Evolutionary conservation across 1,284 basidiomycete species (phyloP), one percentile per base, ranked within the genome.

Genomic region (Polyporus tsugae): DNA sequence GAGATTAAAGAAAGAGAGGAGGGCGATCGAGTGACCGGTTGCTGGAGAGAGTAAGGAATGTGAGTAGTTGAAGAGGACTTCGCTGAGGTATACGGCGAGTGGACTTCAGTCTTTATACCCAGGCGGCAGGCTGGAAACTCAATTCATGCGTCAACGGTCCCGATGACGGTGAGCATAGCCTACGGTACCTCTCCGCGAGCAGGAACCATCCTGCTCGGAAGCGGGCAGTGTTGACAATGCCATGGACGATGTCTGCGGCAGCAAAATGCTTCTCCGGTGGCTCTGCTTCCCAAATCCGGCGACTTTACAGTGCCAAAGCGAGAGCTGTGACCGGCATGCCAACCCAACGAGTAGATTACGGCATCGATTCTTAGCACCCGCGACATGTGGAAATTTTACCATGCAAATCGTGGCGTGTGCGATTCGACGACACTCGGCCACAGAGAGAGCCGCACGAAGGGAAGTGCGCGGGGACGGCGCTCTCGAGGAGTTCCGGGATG

Each of bases 31-130:
- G 35, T 4, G 58, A 59, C n/a, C 59, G 63, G 58, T 57, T 42
- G 65, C 53, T 63, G 66, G 61, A 22, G 61, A 41, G 46, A 38
- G 62, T 60, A 71, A 73, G 6, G 72, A 73, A 52, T 64, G 69
- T 71, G 69, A 58, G 67, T 64, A 68, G 69, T 65, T 60, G 66
- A 58, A 62, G 68, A 38, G 46, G 11, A 66, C 25, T 73, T 70
- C 65, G 67, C 70, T 73, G 69, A 53, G 41, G 71, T 46, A 19
- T 42, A 29, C 11, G 61, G 44, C 10, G 53, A 33, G 3, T 11
- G 15, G 15, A 41, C 19, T 38, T 9, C 15, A 46, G 49, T n/a
- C 64, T 67, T 69, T 70, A 71, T 71, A 64, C 39, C 58, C 38
- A 10, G 22, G 58, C 17, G 55, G 35, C 4, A n/a, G 2, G 17